These are phyloP conservation scores for Elaeis guineensis DNA, from an alignment of 176 grass and related monocot genomes.

Conservation along the genomic window DNA sequence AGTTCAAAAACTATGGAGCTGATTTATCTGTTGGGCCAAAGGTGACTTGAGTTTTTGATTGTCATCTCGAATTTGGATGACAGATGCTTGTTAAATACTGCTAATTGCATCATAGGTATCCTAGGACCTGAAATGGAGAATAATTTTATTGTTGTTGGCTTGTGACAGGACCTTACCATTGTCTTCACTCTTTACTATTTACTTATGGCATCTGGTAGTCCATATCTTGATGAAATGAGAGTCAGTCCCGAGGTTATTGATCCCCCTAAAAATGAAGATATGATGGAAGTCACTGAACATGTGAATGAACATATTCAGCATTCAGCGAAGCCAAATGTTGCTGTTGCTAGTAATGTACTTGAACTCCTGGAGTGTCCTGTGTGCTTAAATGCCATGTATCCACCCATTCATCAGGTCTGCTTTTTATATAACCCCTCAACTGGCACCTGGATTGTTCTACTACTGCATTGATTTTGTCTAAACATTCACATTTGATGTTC, in stretches of 20 bases:
- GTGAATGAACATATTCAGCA: slow-evolving; percentile 43
- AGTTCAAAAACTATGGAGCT: no score
- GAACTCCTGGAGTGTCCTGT: slow-evolving; percentile 93
- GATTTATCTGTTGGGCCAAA: no score
- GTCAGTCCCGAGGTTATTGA: slow-evolving; percentile 53
- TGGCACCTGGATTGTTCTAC: no score
- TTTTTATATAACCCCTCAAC: neutral
- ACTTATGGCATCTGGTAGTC: slow-evolving; percentile 45
- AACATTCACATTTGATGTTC: no score
- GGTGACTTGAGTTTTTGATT: no score
- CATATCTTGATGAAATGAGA: slow-evolving; percentile 59
- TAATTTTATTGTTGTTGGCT: no score
- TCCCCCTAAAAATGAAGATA: slow-evolving; percentile 60
- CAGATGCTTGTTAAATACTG: no score
- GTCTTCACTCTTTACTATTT: neutral
- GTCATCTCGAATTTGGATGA: no score
- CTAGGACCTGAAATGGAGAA: no score
- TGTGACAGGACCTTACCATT: slow-evolving; percentile 14
- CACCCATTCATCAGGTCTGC: slow-evolving; percentile 91
- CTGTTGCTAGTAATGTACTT: slow-evolving; percentile 64
- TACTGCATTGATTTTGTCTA: no score
- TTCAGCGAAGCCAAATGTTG: slow-evolving; percentile 69
- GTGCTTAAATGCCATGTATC: slow-evolving; percentile 95
- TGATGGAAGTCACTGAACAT: slow-evolving; percentile 65
- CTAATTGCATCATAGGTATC: no score